Base-by-base conservation (phyloP, 805 yeast species). In the Saccharomycopsis javanensis region DNA sequence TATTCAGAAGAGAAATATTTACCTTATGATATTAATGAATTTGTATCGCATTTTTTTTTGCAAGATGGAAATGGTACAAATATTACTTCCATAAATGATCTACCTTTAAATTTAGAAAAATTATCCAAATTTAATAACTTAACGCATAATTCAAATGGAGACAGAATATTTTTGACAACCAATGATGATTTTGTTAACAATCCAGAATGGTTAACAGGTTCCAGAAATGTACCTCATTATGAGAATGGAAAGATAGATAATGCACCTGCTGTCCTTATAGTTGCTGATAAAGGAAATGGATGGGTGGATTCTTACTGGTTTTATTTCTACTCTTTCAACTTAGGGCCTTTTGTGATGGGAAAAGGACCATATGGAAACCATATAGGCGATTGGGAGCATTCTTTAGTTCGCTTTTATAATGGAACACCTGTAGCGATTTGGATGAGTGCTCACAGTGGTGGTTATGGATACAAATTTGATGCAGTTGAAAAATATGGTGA, bases 371-470 rank as follows among this genome's bases (percentile, higher is more conserved):
- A 86, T 74, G 99, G 99, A 0, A 87, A 92, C 68, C 99, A 92
- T 67, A 82, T 94, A 34, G 99, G 98, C 5, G 99, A 92, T 72
- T 92, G 99, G 99, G 99, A 92, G 65, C 99, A 92, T 69, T 82
- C 95, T 1, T 71, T 92, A 35, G 92, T 90, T 13, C 75, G 99
- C 27, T 92, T 88, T 67, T 80, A 83, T 65, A 78, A 85, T 2
- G 96, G 96, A 0, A 71, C 75, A 58, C 98, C 99, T 0, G 75
- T 83, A 11, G 79, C 86, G 55, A 81, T 91, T 20, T 92, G 98
- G 98, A 86, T 94, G 95, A 85, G 95, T 30, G 98, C 97, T 0
- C 99, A 92, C 70, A 96, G 97, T 1, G 97, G 98, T 11, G 99
- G 99, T 6, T 85, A 90, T 31, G 97, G 96, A 0, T 92, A 85